These are phyloP conservation scores for Brassica hybrid DNA, from an alignment of 441 rosid species.

Conservation along the genomic window DNA sequence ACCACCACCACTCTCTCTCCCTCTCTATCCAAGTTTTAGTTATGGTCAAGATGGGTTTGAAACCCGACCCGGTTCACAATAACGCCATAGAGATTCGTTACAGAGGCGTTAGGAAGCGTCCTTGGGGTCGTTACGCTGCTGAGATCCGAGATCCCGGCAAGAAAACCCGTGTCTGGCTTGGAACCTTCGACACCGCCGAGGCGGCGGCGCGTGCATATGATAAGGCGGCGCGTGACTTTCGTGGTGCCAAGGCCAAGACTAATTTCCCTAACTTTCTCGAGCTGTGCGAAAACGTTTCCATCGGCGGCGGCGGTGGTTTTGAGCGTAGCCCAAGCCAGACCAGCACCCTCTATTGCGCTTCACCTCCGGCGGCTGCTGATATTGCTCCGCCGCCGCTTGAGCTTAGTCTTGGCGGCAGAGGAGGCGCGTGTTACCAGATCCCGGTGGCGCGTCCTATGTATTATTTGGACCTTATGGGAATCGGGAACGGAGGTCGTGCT, in stretches of 20 bases:
- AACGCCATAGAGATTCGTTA: constrained; percentile 53
- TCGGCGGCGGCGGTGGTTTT: constrained; percentile 14
- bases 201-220: constrained; percentile 72
- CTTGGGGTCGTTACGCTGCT: constrained; percentile 75
- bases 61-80: constrained; percentile 26
- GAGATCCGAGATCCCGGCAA: constrained; percentile 62
- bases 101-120: constrained; percentile 71
- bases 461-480: constrained; percentile 49
- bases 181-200: constrained; percentile 63
- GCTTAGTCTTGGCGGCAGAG: constrained; percentile 57
- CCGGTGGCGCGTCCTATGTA: constrained; percentile 48
- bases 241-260: constrained; percentile 61
- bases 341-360: constrained; percentile 56
- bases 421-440: constrained; percentile 46
- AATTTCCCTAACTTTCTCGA: constrained; percentile 48
- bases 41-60: constrained; percentile 52
- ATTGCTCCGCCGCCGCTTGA: constrained; percentile 48
- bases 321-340: constrained; percentile 59
- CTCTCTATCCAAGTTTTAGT: neutral
- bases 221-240: constrained; percentile 62
- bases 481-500: constrained; percentile 37
- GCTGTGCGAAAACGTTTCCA: constrained; percentile 34
- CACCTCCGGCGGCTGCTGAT: constrained; percentile 45
- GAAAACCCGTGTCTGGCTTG: constrained; percentile 71
- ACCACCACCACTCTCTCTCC: neutral